phyloP scores from a whole-genome alignment of 768 basidiomycete species.

The Mycena albidolilacea region DNA sequence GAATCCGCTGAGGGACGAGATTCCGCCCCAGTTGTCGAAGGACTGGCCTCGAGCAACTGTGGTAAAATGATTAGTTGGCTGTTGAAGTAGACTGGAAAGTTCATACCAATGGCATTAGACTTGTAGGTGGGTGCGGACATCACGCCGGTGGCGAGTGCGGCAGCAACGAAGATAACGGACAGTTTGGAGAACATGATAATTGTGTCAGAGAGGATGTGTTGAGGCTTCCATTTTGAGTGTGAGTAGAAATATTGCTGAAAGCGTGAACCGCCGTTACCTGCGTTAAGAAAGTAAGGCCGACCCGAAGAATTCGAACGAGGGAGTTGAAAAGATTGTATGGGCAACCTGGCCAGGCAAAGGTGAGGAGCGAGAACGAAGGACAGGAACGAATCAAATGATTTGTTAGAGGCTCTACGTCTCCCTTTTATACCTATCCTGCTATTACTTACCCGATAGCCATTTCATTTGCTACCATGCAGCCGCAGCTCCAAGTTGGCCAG shows the following conservation, averaged over 20 bases:
- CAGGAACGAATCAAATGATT: slow-evolving; percentile 14
- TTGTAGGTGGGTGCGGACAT: slow-evolving; percentile 16
- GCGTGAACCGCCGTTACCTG: background rate
- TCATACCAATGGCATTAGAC: slow-evolving; percentile 1
- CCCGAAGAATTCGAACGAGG: background rate
- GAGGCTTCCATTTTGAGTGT: background rate
- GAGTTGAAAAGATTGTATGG: slow-evolving; percentile 6
- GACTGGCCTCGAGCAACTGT: slow-evolving; percentile 38
- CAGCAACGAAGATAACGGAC: slow-evolving; percentile 22
- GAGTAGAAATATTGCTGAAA: background rate
- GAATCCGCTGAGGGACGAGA: slow-evolving; percentile 49
- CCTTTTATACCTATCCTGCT: background rate
- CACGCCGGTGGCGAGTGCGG: slow-evolving; percentile 25
- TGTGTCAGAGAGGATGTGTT: background rate
- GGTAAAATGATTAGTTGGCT: too few species aligned
- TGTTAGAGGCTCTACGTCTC: background rate
- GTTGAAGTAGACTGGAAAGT: background rate
- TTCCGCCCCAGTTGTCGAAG: slow-evolving; percentile 55
- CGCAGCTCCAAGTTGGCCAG: too few species aligned
- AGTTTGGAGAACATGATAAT: slow-evolving; percentile 31
- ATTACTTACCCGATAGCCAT: background rate
- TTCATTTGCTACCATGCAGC: background rate
- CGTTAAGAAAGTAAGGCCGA: slow-evolving; percentile 5
- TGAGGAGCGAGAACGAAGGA: slow-evolving; percentile 12
- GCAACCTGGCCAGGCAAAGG: slow-evolving; percentile 24